Evolutionary conservation across 2,329 filamentous ascomycete species (phyloP), one percentile per base, ranked within the genome.

Genomic region (Amylocarpus encephaloides): DNA sequence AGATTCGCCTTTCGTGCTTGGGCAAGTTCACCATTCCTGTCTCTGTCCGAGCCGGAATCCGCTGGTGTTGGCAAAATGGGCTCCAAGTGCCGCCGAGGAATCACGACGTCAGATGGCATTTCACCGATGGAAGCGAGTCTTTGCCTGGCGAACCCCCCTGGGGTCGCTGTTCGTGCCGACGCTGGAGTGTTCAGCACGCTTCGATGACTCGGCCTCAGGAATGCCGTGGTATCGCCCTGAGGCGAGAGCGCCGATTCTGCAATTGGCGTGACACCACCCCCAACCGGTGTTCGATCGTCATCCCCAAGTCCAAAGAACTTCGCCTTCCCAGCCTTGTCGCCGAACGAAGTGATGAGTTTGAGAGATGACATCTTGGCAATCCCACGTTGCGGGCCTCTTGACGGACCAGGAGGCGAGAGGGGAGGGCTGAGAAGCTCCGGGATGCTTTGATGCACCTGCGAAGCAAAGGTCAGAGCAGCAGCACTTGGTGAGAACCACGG

Each of bases 341-440:
- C 86, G 62, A 98, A 97, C 0, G 86, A 85, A 0, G 93, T 97
- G 61, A 97, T 94, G 1, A 97, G 78, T 67, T 94, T 95, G 53
- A 97, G 73, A 0, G 92, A 82, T 9, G 89, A 88, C 26, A 85
- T 84, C 71, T 94, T 94, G 11, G 84, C 82, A 46, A 88, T 81
- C 70, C 77, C 78, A 56, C 78, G 71, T 65, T 79, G 74, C 47
- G 80, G 78, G 1, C 79, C 78, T 53, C 73, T 75, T 45, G 81
- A 26, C 7, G 22, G 64, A 19, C 79, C 80, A 0, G 86, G 86
- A 7, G 87, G 86, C 1, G 87, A 91, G n/a, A 88, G 66, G 2
- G 86, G 79, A 13, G 85, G 82, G 63, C 87, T 86, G 5, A 87
- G 68, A 51, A 84, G 65, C 66, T 85, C 73, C 52, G 80, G 76